Base-by-base conservation (phyloP, 495 filamentous ascomycete species). In the Neurospora africana region DNA sequence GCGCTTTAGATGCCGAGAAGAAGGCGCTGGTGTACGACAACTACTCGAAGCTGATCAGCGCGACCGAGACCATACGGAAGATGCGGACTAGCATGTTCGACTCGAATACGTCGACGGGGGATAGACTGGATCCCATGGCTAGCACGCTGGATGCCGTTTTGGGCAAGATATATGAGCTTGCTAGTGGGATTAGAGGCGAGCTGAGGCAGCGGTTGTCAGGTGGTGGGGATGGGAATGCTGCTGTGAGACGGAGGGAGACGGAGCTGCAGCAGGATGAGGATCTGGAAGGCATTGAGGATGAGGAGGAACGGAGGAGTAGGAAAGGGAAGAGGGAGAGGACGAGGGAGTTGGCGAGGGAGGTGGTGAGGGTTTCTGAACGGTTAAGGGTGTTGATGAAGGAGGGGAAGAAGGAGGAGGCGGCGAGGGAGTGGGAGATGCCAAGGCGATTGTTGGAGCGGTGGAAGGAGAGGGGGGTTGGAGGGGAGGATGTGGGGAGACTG, bases 1-100 rank as follows among this genome's bases (percentile, higher is more conserved):
- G 93, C 30, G 92, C 91, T 2, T 85, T 98, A 21, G 95, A 98
- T 77, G 94, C 95, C 27, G 95, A 99, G 84, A 89, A 93, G 77
- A 99, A 99, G 81, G 94, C 95, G 30, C 84, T 99, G 47, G 95
- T 99, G 5, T 99, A 99, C 79, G 95, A 99, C 80, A 99, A 99
- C 79, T 99, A 98, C 81, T 92, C 89, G 74, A 98, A 98, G 83
- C 83, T 99, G 76, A 98, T 99, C 74, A 87, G 89, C 21, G 95
- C 95, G 19, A 98, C 96, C 17, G 94, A 97, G 79, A 98, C 95
- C 15, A 99, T 99, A 78, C 87, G 92, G 33, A 74, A 82, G 81
- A 94, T 94, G 92, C 81, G 91, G 43, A 82, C 84, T 23, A 91
- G 88, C 75, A 93, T 93, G 91, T 61, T 61, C 6, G 53, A 61